These are phyloP conservation scores for Parmales sp. DNA, from an alignment of 108 stramenopile species.

Conservation along the genomic window DNA sequence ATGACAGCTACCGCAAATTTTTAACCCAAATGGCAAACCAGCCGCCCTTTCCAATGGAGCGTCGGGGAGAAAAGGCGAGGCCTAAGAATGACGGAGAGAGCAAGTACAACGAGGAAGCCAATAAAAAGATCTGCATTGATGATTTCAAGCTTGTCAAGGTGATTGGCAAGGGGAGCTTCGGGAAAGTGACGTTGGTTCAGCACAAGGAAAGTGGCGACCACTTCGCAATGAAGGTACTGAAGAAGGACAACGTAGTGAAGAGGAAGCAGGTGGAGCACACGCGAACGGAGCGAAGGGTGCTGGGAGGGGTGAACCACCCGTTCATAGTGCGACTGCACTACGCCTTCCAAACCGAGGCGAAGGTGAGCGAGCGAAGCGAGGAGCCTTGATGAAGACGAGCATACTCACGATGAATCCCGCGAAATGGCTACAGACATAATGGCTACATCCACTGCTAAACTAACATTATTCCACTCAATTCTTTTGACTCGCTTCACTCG, in stretches of 20 bases:
- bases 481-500: too few species aligned
- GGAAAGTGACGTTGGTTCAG: slow-evolving; percentile 18
- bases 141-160: slow-evolving; percentile 26
- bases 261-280: slow-evolving; percentile 49
- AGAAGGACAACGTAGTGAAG: slow-evolving; percentile 37
- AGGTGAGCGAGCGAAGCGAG: too few species aligned
- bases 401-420: too few species aligned
- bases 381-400: too few species aligned
- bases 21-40: slow-evolving; percentile 10
- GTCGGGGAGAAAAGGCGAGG: background rate
- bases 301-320: slow-evolving; percentile 40
- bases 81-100: background rate
- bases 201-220: slow-evolving; percentile 19
- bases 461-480: too few species aligned
- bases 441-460: too few species aligned
- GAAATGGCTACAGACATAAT: too few species aligned
- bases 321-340: slow-evolving; percentile 50
- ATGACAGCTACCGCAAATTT: slow-evolving; percentile 4
- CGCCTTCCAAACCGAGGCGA: slow-evolving; percentile 38
- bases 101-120: background rate
- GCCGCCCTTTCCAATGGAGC: slow-evolving; percentile 10
- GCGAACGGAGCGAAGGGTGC: slow-evolving; percentile 37
- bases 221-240: slow-evolving; percentile 57
- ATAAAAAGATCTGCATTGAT: slow-evolving; percentile 4
- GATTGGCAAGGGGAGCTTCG: slow-evolving; percentile 9